Evolutionary conservation across 805 yeast genomes (phyloP), one percentile per base, ranked within the genome.

Genomic region (Kodamaea laetipori): DNA sequence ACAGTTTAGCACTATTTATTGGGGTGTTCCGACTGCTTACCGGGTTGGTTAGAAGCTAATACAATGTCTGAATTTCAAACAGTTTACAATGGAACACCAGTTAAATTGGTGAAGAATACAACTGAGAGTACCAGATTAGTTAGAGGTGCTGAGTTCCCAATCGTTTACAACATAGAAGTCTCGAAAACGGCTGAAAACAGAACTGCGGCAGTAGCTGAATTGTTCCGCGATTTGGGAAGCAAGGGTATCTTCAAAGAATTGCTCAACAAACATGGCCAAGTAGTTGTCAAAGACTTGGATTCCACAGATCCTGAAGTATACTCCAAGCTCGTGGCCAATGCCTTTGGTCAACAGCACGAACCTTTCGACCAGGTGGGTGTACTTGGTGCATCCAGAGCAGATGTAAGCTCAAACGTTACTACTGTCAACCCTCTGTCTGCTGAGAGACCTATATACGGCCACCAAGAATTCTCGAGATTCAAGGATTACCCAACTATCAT

Each of bases 381-480:
- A 6, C 38, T 44, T 17, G 47, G 47, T 1, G 44, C 44, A 2
- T 39, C 44, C 4, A 28, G 47, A 17, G 42, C 39, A 10, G 38
- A 44, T 17, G 39, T 44, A 5, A 38, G 35, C 8, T 36, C 32
- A 9, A 41, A 37, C 13, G 47, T 44, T 5, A 39, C 39, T 6
- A 44, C 47, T 2, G 47, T 44, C 15, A 44, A 44, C 17, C 47
- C 47, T 11, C 44, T 40, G 44, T 40, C 44, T 2, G 44, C 47
- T 6, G 33, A 16, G 12, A 40, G 31, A n/a, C 37, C 37, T 15
- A 44, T 44, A 23, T 40, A 50, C 28, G 52, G 54, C 2, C 60
- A 57, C 27, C 58, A 55, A 23, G 60, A 57, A 32, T 55, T 57
- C 34, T 56, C 57, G 1, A 45, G 61, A 26, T 57, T 51, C 37